Evolutionary conservation across 768 basidiomycete species (phyloP), one percentile per base, ranked within the genome.

Genomic region (Leccinellum albellum): DNA sequence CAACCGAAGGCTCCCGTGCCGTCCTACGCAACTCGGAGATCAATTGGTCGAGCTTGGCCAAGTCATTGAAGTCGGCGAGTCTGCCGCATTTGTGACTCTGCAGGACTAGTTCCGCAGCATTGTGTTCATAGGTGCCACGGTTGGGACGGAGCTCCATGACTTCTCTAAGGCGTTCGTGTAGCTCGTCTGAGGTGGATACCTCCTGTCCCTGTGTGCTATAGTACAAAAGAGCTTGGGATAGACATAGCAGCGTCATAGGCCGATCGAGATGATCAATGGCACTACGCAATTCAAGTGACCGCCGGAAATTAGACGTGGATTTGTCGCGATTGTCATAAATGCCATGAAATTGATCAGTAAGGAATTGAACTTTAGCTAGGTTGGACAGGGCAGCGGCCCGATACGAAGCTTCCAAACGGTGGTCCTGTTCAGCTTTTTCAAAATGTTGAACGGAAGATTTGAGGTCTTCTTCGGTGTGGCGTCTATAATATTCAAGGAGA

Each of bases 361-460:
- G 35, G 20, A 55, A 56, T 28, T 42, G 21, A 20, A 37, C 59
- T 10, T 56, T 57, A 3, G 63, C 63, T n/a, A 64, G 56, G 52
- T 64, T 64, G 46, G 44, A 55, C 3, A 64, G 31, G 17, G 52
- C 54, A 9, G 51, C 51, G 6, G 63, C 63, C 15, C 51, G 60
- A 51, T 28, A 51, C 4, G 24, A n/a, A 14, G 37, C n/a, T 2
- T 20, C 31, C 1, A 24, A 5, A 12, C 21, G 35, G 29, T 40
- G 64, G 9, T 14, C 20, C 5, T 15, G 10, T 33, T 50, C 24
- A 31, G 56, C 59, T 7, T 4, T 7, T 24, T 55, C n/a, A 32
- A 64, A 64, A 23, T 40, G n/a, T 12, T 21, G 20, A 31, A 62
- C 4, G 17, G 61, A 28, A 4, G 10, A 3, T 21, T 37, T 21